A percentile compares a stretch with the other conserved stretches of the same genome.
Conservation (phyloP, 1,139 yeast genomes). For the Zygoascus hellenicus region DNA sequence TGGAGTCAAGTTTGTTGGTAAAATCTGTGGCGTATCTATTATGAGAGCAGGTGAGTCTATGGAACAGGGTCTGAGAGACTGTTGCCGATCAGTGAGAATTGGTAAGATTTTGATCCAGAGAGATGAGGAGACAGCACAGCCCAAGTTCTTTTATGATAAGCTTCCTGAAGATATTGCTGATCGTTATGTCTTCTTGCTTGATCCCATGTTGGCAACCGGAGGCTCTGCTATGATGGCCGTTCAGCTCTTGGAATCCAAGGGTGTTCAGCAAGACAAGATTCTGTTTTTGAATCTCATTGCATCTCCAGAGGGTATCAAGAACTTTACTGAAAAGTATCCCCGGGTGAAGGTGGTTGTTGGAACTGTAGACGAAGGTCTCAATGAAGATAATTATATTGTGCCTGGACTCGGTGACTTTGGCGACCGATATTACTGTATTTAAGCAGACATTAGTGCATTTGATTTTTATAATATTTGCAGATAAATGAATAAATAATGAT, state of each 20-base stretch:
- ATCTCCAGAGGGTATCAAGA: constrained; percentile 86
- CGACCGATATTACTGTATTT: constrained; percentile 91
- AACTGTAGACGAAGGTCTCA: constrained; percentile 79
- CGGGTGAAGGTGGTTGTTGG: constrained; percentile 87
- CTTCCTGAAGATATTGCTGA: constrained; percentile 86
- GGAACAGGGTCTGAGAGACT: constrained; percentile 96
- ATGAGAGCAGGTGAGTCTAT: constrained; percentile 97
- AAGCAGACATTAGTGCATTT: constrained; percentile 19
- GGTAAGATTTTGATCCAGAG: constrained; percentile 95
- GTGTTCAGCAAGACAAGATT: constrained; percentile 82
- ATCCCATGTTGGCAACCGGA: constrained; percentile 98
- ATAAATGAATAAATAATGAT: not conserved
- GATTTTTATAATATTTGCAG: not conserved
- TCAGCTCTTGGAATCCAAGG: constrained; percentile 78
- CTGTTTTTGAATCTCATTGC: constrained; percentile 86
- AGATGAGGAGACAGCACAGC: constrained; percentile 81
- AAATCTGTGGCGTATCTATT: constrained; percentile 94
- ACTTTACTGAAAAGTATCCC: constrained; percentile 75
- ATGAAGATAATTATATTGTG: constrained; percentile 74
- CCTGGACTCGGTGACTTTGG: constrained; percentile 99
- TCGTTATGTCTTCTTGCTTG: constrained; percentile 82
- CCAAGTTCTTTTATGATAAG: constrained; percentile 69
- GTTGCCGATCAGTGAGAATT: constrained; percentile 91
- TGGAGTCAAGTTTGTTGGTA: constrained; percentile 83
- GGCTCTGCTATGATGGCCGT: constrained; percentile 98